Base-by-base conservation (phyloP, 495 filamentous ascomycete genomes). In the Podospora anserina region DNA sequence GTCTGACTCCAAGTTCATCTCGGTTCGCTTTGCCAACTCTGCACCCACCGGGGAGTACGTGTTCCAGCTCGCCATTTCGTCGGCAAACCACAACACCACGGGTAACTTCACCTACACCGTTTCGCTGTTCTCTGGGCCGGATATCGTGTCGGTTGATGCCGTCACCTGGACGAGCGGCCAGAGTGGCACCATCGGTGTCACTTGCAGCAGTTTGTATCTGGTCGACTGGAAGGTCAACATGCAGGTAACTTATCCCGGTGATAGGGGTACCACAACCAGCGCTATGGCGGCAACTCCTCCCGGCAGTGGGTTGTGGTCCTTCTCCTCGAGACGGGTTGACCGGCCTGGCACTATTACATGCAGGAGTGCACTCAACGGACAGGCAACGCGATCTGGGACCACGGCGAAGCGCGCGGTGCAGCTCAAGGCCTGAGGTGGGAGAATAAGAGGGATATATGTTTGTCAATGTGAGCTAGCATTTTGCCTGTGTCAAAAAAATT, bases 211-310 rank as follows among this genome's bases (percentile, higher is more conserved):
- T 61, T 67, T 63, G 30, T 73, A 73, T 60, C 60, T 70, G 4
- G 68, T 70, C 2, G 71, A 73, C 13, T 49, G 16, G 34, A 69
- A 66, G 60, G 66, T 73, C n/a, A 63, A 49, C 61, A 73, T 73
- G 71, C 49, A 34, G 18, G 68, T 73, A 3, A 73, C 71, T 13
- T 70, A 73, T 27, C 71, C 71, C n/a, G 71, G 66, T 19, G 71
- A 73, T 39, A 19, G 30, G 2, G 71, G 58, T 0, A 26, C 56
- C 19, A 65, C 68, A 1, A 73, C 71, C 4, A 30, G 39, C 16
- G 30, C 64, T 11, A 73, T 73, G 71, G 63, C 71, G 1, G 68
- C 71, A 5, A 70, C 71, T 2, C 71, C 71, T 18, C 66, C 71
- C 1, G 63, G 64, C 15, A 73, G 66, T n/a, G 71, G 71, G 0